phyloP scores from a whole-genome alignment of 2,329 filamentous ascomycete genomes.

The Tolypocladium album region DNA sequence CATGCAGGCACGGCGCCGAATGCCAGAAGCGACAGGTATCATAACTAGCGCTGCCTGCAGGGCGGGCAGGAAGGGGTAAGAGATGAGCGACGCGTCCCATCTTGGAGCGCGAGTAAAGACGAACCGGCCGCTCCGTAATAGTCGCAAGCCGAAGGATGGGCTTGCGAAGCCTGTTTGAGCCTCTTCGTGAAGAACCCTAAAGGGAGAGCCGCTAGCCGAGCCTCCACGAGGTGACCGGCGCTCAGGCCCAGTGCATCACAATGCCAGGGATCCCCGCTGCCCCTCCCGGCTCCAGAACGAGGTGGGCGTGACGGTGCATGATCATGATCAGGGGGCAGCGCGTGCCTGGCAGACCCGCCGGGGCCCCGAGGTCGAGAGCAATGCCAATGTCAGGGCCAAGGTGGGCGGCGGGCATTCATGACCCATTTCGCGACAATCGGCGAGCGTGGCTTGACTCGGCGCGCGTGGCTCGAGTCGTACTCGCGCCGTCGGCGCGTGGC shows the following conservation, averaged over 20 bases:
- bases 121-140: neutral
- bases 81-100: neutral
- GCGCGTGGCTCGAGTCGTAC: neutral
- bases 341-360: neutral
- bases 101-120: neutral
- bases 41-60: neutral
- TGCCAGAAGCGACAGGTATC: neutral
- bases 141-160: neutral
- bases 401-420: neutral
- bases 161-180: neutral
- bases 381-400: neutral
- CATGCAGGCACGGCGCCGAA: neutral
- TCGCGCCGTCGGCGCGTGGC: neutral
- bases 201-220: neutral
- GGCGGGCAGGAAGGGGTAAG: neutral
- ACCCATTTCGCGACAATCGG: neutral
- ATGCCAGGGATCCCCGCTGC: neutral
- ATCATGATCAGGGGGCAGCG: neutral
- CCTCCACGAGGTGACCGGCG: neutral
- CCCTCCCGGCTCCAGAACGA: neutral
- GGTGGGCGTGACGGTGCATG: neutral
- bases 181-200: neutral
- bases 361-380: neutral
- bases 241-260: neutral
- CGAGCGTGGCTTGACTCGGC: neutral